A percentile compares a stretch with the other conserved stretches of the same genome.
Evolutionary conservation across 2,329 filamentous ascomycete species (phyloP).

Genomic region (Aureobasidium sp.): DNA sequence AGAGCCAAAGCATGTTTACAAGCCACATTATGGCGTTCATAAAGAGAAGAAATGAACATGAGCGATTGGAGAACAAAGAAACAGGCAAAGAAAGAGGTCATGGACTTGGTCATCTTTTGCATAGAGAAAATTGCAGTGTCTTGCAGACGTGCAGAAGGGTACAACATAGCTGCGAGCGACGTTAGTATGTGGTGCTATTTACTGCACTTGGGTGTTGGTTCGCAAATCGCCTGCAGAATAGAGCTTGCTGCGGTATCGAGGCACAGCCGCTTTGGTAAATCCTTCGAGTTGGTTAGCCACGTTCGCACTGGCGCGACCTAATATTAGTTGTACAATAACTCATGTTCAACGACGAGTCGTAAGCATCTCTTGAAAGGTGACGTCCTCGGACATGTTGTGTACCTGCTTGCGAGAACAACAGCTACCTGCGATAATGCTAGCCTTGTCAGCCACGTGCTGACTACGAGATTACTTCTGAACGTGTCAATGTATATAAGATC

Average conservation of each 20-base stretch:
- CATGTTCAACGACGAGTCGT: conserved; percentile 6
- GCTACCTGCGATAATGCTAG: not conserved
- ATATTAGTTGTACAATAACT: not conserved
- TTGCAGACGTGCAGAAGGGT: not conserved
- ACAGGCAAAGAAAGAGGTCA: not conserved
- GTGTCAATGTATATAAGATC: not conserved
- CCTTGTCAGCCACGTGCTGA: not conserved
- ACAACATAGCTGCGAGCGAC: not conserved
- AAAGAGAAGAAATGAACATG: conserved; percentile 1
- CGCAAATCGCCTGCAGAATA: not conserved
- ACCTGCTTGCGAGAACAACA: not conserved
- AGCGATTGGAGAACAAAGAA: not conserved
- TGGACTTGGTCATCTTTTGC: not conserved
- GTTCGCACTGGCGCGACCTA: not conserved
- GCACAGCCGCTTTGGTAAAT: not conserved
- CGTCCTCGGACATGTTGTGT: not conserved
- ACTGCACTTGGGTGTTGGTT: conserved; percentile 10
- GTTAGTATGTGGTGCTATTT: conserved; percentile 6
- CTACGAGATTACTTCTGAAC: not conserved
- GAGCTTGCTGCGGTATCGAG: not conserved
- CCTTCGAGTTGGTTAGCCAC: not conserved
- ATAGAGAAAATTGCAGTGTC: not conserved
- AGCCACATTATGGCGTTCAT: conserved; percentile 1
- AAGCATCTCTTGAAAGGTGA: not conserved
- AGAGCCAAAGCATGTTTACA: not conserved